Evolutionary conservation across 2,329 filamentous ascomycete species (phyloP).

Genomic region (Hypoxylon sp.): DNA sequence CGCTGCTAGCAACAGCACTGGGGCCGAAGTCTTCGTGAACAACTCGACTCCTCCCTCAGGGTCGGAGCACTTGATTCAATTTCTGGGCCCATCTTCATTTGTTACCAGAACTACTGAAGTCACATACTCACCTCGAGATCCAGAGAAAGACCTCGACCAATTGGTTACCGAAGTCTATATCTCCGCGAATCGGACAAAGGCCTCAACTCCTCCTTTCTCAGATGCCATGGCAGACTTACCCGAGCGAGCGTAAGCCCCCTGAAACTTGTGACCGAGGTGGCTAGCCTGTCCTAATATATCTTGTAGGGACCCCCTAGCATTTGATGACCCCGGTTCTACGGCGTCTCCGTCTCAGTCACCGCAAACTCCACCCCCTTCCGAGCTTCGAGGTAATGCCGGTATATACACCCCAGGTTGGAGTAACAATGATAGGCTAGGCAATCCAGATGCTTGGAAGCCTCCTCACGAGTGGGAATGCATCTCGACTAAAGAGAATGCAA

Average conservation of each 20-base stretch:
- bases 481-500: constrained; percentile 44
- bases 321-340: constrained; percentile 45
- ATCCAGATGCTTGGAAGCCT: constrained; percentile 60
- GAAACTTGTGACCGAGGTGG: constrained; percentile 12
- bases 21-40: constrained; percentile 51
- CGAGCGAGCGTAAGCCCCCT: constrained; percentile 47
- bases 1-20: constrained; percentile 51
- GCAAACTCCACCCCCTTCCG: constrained; percentile 43
- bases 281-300: constrained; percentile 12
- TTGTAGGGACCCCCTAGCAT: constrained; percentile 31
- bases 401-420: constrained; percentile 46
- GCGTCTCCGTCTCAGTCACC: constrained; percentile 41
- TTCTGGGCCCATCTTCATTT: constrained; percentile 58
- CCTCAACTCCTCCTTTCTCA: constrained; percentile 44
- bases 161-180: constrained; percentile 56
- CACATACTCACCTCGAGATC: constrained; percentile 51
- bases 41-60: constrained; percentile 49
- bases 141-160: constrained; percentile 53
- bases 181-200: constrained; percentile 48
- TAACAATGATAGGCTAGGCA: constrained; percentile 49
- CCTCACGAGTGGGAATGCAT: constrained; percentile 59
- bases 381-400: constrained; percentile 32
- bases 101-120: constrained; percentile 58
- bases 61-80: constrained; percentile 54
- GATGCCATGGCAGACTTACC: constrained; percentile 48